A percentile compares a stretch with the other conserved stretches of the same genome.
Conservation (phyloP, 2,329 filamentous ascomycete genomes). For the Mycosphaerelloides madeirae region DNA sequence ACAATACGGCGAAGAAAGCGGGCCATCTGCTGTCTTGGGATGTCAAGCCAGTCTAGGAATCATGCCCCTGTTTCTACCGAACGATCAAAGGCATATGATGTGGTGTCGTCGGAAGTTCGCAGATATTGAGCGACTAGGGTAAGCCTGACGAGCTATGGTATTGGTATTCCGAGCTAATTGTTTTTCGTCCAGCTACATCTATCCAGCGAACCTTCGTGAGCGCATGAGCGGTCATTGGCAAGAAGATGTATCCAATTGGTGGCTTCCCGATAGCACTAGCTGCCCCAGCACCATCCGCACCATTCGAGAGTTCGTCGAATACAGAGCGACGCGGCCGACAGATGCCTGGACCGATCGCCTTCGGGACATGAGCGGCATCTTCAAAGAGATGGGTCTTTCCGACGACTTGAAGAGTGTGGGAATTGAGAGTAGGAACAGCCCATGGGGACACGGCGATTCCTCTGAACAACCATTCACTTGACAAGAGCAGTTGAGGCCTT, state of each 20-base stretch:
- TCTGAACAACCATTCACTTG: background rate
- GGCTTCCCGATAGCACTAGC: slow-evolving; percentile 78
- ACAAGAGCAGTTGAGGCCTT: background rate
- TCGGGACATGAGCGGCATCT: slow-evolving; percentile 34
- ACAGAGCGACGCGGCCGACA: slow-evolving; percentile 26
- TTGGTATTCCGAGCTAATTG: slow-evolving; percentile 7
- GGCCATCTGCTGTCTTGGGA: slow-evolving; percentile 65
- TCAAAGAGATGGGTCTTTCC: slow-evolving; percentile 30
- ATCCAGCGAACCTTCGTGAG: slow-evolving; percentile 66
- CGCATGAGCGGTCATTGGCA: slow-evolving; percentile 74
- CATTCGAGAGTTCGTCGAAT: slow-evolving; percentile 68
- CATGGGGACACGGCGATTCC: background rate
- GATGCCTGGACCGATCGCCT: slow-evolving; percentile 25
- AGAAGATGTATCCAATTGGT: slow-evolving; percentile 73
- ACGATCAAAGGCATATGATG: slow-evolving; percentile 64
- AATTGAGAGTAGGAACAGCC: slow-evolving; percentile 19
- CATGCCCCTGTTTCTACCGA: slow-evolving; percentile 72
- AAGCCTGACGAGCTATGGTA: slow-evolving; percentile 32
- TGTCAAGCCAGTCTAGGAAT: slow-evolving; percentile 74
- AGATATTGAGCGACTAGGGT: slow-evolving; percentile 73
- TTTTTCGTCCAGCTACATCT: slow-evolving; percentile 64
- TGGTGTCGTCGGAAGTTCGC: slow-evolving; percentile 81
- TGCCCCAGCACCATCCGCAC: slow-evolving; percentile 69
- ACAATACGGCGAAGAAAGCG: slow-evolving; percentile 64
- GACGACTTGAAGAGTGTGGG: slow-evolving; percentile 17